Evolutionary conservation across 306 rosid species (phyloP), one percentile per base, ranked within the genome.

Genomic region (Castanea crenata): DNA sequence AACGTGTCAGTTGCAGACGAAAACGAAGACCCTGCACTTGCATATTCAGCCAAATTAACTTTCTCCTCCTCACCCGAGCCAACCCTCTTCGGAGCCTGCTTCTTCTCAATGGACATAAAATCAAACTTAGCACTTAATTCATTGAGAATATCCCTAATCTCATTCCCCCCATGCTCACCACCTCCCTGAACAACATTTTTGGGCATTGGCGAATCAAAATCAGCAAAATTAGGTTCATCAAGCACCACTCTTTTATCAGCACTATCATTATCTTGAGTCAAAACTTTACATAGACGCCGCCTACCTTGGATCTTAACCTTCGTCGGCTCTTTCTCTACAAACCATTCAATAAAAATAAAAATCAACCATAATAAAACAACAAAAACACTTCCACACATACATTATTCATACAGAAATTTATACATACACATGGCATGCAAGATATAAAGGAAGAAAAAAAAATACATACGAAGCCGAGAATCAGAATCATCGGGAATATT

Each of bases 221-320:
- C 97, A 1, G 86, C 46, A 35, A 85, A 73, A 19, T 74, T 87
- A 31, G 86, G 79, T 55, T 87, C 89, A 23, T 88, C 88, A 32
- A 78, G 56, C 3, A 34, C 86, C 32, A 3, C 74, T 52, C n/a
- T 61, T 49, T 85, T 72, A 23, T 76, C 83, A 16, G 58, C 15
- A 55, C 3, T 34, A 75, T 62, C 82, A 11, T 74, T 78, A 0
- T 79, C 89, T 21, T 69, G 55, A 21, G 84, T 41, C 15, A 88
- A 86, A 69, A 86, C 81, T 80, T 92, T 95, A 83, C 97, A 94
- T 11, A 94, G 91, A 51, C 97, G 97, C 49, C 97, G 95, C 3
- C 91, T 85, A 29, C 98, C 98, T 75, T 79, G 81, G 64, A 91
- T 82, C 77, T 86, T 90, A 78, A 91, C 89, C 91, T 90, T 94